Evolutionary conservation across 2,329 filamentous ascomycete genomes (phyloP), one percentile per base, ranked within the genome.

Genomic region (Colletotrichum acutatum): DNA sequence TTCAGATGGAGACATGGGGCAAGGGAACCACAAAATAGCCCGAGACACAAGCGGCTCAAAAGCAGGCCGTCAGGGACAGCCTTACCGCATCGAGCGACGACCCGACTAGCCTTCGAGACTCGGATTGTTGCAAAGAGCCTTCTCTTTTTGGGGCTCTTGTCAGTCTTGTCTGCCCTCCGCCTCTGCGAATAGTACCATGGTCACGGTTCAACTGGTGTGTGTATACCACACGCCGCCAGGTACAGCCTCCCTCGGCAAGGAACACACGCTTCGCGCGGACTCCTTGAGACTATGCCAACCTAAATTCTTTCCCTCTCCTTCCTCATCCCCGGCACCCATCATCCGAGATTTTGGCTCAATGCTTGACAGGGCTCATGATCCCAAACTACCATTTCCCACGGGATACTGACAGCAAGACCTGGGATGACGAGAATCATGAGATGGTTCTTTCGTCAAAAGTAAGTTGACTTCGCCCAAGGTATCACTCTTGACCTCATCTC

Each of bases 91-190:
- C 24, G 16, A 61, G 66, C 56, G 32, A 16, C 9, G 14, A 56
- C 5, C 54, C 37, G 71, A 73, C 66, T 46, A 61, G 71, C 66
- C 60, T 42, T 70, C 56, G 71, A 73, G 60, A 73, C 71, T 58
- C 22, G 34, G 63, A n/a, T 22, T 61, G 71, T 73, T 61, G 34
- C 71, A 73, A 73, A 61, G 59, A 12, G 52, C 37, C 19, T 26
- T 14, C 14, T 32, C n/a, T 11, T 2, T 42, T 53, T 11, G 6
- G 22, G 52, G 5, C 52, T 54, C 22, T 16, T 26, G 52, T 24
- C 37, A 42, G 37, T 42, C 37, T 42, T 42, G 37, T 42, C 37
- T 42, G 37, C 37, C 37, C 37, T 42, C 37, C 37, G 14, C 7
- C 26, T 24, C 24, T 28, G 52, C 24, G 8, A 7, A 49, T 65